These are phyloP conservation scores for Termitomyces sp. DNA, from an alignment of 1,284 basidiomycete genomes.

Conservation along the genomic window DNA sequence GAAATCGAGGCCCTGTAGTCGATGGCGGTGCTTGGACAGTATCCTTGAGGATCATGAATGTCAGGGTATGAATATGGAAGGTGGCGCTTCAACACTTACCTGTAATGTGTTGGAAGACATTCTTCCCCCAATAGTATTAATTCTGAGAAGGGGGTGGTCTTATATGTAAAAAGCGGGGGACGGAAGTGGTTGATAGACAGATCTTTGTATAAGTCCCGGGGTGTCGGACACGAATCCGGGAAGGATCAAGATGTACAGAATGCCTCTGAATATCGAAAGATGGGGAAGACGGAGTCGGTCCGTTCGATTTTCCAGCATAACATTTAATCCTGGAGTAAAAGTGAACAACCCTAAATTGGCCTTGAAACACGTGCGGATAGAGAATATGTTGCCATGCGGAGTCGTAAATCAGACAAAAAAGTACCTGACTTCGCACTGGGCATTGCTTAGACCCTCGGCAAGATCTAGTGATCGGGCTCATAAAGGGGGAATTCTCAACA, in stretches of 20 bases:
- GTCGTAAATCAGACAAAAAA: constrained; percentile 20
- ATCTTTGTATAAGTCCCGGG: constrained; percentile 15
- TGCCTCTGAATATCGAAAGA: constrained; percentile 11
- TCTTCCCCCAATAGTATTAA: constrained; percentile 10
- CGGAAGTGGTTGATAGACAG: constrained; percentile 16
- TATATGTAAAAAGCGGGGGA: constrained; percentile 18
- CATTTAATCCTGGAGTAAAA: constrained; percentile 17
- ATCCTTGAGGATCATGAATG: constrained; percentile 33
- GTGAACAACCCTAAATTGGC: constrained; percentile 28
- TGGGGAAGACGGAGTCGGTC: constrained; percentile 14
- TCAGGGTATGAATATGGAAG: background rate
- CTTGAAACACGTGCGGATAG: constrained; percentile 30
- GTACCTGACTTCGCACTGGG: constrained; percentile 13
- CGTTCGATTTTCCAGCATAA: constrained; percentile 15
- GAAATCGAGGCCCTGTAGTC: constrained; percentile 50
- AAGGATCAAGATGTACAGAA: constrained; percentile 10
- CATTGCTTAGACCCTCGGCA: constrained; percentile 23
- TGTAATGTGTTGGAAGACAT: constrained; percentile 33
- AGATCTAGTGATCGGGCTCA: constrained; percentile 21
- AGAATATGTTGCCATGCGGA: constrained; percentile 23
- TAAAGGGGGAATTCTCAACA: constrained; percentile 15
- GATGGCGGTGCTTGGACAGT: constrained; percentile 44
- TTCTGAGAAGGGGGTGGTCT: constrained; percentile 10
- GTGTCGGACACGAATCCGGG: constrained; percentile 14
- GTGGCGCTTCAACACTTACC: constrained; percentile 21